Conservation (phyloP, 78 protist species). For the Planoprotostelium fungivorum region DNA sequence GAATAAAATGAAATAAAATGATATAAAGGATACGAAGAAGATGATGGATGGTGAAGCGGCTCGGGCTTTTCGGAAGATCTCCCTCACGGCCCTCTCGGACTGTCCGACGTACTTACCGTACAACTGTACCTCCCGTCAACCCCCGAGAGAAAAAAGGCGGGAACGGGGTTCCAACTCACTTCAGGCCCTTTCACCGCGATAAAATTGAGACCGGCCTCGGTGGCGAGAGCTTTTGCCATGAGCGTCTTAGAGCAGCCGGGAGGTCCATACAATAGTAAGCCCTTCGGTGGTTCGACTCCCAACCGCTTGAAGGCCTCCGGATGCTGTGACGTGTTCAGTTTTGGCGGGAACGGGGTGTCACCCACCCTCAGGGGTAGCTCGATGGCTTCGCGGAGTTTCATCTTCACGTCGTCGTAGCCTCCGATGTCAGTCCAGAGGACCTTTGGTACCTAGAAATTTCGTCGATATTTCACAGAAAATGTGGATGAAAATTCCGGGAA, state of each 20-base stretch:
- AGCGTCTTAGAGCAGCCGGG: constrained; percentile 96
- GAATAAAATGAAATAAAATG: too few relatives aligned
- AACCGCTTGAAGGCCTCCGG: constrained; percentile 79
- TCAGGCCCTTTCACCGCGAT: constrained; percentile 95
- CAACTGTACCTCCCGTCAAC: too few relatives aligned
- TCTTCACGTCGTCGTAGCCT: constrained; percentile 87
- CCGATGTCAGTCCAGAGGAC: constrained; percentile 96
- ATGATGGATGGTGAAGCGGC: constrained; percentile 75
- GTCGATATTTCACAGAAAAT: too few relatives aligned
- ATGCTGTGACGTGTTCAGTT: constrained; percentile 6
- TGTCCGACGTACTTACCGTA: constrained; percentile 92
- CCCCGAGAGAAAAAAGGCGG: too few relatives aligned
- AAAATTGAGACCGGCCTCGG: constrained; percentile 85
- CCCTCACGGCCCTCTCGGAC: constrained; percentile 82
- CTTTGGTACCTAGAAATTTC: constrained; percentile 53
- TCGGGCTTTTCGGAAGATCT: constrained; percentile 81
- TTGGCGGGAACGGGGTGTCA: not conserved
- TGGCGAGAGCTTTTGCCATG: constrained; percentile 94
- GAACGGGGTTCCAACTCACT: too few relatives aligned
- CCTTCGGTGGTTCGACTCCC: constrained; percentile 92
- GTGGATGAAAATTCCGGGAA: constrained; percentile 62
- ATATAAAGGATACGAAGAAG: constrained; percentile 64
- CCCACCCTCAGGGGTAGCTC: constrained; percentile 89
- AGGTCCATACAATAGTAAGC: constrained; percentile 93
- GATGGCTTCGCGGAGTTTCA: constrained; percentile 79